Evolutionary conservation across 345 rosid species (phyloP), one percentile per base, ranked within the genome.

Genomic region (Erucastrum elatum): DNA sequence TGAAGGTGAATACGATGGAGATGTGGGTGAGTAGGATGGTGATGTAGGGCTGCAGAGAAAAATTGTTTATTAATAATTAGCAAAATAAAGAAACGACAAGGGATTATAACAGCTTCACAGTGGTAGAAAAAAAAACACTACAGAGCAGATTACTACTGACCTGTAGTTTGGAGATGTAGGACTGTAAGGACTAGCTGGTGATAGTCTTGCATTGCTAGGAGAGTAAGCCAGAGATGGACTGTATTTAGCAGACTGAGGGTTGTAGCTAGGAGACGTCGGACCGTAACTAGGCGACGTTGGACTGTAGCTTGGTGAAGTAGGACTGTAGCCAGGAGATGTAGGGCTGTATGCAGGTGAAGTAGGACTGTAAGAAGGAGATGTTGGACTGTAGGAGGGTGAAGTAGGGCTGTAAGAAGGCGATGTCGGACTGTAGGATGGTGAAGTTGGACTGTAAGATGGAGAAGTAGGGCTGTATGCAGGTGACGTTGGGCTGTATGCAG

Each of bases 111-210:
- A 44, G 37, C 33, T 10, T 49, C 27, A 74, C 5, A 74, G 29
- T 12, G 17, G 62, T 35, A 35, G 37, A 10, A 44, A 46, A 46
- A 12, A 44, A 46, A 49, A 56, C 35, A 62, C 34, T 5, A 15
- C 27, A 31, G 15, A 2, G 34, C n/a, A 0, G 27, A 44, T 75
- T 34, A 16, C 6, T 31, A 63, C 72, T 49, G 75, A 90, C 98
- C 97, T 94, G 77, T 92, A 94, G 81, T 85, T 91, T 49, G 97
- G 98, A 75, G 98, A 94, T 7, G 98, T 91, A 49, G 98, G 97
- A 81, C 98, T 93, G 85, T 95, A 95, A 3, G 99, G 98, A 79
- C 97, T 91, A 53, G 96, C 77, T 21, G 97, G 95, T 25, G 98
- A 88, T 76, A 94, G 75, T 74, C 97, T 86, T 21, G 98, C 92